Conservation (phyloP, 139 green algal species). For the Chara braunii region DNA sequence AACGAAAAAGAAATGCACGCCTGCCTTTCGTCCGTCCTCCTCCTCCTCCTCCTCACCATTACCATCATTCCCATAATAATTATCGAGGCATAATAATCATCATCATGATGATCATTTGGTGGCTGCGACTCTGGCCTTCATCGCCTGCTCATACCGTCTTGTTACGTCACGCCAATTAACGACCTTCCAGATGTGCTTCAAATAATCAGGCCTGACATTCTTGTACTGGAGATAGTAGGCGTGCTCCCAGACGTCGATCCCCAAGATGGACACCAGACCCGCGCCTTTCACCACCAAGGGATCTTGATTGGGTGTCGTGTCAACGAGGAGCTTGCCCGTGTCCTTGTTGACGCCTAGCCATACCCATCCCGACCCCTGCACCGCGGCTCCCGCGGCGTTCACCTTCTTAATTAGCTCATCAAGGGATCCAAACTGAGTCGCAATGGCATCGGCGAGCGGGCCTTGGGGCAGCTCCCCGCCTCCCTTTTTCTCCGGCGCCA, state of each 20-base stretch:
- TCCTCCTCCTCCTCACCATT: too few relatives aligned
- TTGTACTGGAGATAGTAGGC: slow-evolving; percentile 74
- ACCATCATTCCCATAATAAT: too few relatives aligned
- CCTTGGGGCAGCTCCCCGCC: slow-evolving; percentile 68
- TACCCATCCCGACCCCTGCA: slow-evolving; percentile 91
- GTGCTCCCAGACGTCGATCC: slow-evolving; percentile 84
- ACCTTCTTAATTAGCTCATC: slow-evolving; percentile 72
- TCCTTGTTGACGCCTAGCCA: slow-evolving; percentile 84
- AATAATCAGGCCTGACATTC: slow-evolving; percentile 90
- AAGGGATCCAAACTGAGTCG: slow-evolving; percentile 80
- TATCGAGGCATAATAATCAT: too few relatives aligned
- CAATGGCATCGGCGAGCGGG: slow-evolving; percentile 63
- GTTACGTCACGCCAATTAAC: slow-evolving; percentile 93
- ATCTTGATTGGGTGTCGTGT: slow-evolving; percentile 79
- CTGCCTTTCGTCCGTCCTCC: too few relatives aligned
- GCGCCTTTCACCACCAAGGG: too few relatives aligned
- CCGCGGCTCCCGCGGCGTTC: slow-evolving; percentile 61
- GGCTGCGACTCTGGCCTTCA: too few relatives aligned
- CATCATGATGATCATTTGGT: too few relatives aligned
- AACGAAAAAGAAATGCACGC: too few relatives aligned
- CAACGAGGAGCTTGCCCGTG: slow-evolving; percentile 58
- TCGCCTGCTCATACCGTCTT: slow-evolving; percentile 55
- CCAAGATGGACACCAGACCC: slow-evolving; percentile 82
- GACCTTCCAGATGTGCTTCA: slow-evolving; percentile 90
- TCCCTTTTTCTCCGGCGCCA: slow-evolving; percentile 64